Conservation (phyloP, 305 asterid species). For the Caryopteris hybrid region DNA sequence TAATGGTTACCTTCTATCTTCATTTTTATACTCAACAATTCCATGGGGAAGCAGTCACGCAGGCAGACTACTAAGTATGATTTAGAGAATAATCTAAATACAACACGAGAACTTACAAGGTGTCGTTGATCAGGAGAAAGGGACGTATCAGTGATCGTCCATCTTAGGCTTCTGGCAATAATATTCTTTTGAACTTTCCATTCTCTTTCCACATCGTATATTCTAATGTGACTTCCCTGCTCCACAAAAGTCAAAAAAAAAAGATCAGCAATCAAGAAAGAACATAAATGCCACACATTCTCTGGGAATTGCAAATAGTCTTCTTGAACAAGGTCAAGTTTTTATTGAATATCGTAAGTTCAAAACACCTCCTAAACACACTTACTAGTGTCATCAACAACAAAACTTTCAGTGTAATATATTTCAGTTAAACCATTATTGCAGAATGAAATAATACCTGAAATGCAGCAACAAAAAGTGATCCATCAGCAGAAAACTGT, state of each 20-base stretch:
- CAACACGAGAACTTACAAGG: slow-evolving; percentile 50
- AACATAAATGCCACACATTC: not conserved
- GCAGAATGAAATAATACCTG: slow-evolving; percentile 43
- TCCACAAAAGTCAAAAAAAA: slow-evolving; percentile 14
- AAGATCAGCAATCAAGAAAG: not conserved
- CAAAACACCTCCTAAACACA: not conserved
- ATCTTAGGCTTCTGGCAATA: slow-evolving; percentile 69
- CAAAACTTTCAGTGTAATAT: not conserved
- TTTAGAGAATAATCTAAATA: not conserved
- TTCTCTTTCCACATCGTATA: slow-evolving; percentile 71
- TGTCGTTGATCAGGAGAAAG: slow-evolving; percentile 68
- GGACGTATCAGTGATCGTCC: slow-evolving; percentile 86
- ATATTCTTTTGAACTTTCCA: slow-evolving; percentile 81
- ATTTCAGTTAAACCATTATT: not conserved
- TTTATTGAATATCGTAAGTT: not conserved
- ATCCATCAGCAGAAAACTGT: slow-evolving; percentile 76
- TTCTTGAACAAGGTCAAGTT: not conserved
- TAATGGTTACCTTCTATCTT: not conserved
- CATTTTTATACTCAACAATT: not conserved
- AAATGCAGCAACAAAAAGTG: slow-evolving; percentile 77
- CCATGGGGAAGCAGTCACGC: not conserved
- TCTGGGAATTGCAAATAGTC: not conserved
- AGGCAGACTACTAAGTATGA: not conserved
- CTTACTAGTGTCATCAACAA: too few relatives aligned
- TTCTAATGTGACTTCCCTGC: slow-evolving; percentile 80